phyloP scores from a whole-genome alignment of 225 moss, liverwort and hornwort genomes.

The Sphagnum tenellum region DNA sequence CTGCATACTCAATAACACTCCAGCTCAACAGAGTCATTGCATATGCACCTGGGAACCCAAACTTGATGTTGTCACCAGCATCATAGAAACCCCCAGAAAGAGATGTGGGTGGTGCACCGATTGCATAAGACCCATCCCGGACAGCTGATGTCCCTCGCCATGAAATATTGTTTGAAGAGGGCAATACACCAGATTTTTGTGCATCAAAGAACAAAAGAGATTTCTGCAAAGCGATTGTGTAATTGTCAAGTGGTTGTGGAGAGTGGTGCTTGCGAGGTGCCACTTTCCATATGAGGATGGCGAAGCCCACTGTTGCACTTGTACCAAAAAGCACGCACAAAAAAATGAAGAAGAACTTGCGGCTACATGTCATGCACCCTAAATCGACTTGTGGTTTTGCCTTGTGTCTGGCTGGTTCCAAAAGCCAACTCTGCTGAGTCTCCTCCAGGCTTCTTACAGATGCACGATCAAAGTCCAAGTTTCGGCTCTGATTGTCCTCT shows the following conservation, averaged over 20 bases:
- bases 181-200: constrained; percentile 84
- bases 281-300: constrained; percentile 50
- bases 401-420: constrained; percentile 60
- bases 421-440: constrained; percentile 89
- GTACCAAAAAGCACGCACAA: constrained; percentile 36
- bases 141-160: constrained; percentile 65
- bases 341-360: constrained; percentile 58
- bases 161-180: constrained; percentile 17
- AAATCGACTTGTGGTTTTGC: constrained; percentile 76
- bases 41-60: constrained; percentile 62
- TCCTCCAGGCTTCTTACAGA: constrained; percentile 84
- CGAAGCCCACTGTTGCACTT: constrained; percentile 57
- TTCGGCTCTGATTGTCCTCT: constrained; percentile 45
- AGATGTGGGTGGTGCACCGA: constrained; percentile 11
- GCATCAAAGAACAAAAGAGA: constrained; percentile 66
- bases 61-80: constrained; percentile 81
- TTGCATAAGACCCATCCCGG: constrained; percentile 36
- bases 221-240: constrained; percentile 67
- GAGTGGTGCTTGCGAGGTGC: constrained; percentile 50
- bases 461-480: constrained; percentile 69
- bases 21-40: constrained; percentile 73
- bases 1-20: constrained; percentile 68
- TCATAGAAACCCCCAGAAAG: constrained; percentile 76
- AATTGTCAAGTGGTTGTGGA: constrained; percentile 56
- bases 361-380: constrained; percentile 70